phyloP scores from a whole-genome alignment of 768 basidiomycete species.

The Mycena amicta region DNA sequence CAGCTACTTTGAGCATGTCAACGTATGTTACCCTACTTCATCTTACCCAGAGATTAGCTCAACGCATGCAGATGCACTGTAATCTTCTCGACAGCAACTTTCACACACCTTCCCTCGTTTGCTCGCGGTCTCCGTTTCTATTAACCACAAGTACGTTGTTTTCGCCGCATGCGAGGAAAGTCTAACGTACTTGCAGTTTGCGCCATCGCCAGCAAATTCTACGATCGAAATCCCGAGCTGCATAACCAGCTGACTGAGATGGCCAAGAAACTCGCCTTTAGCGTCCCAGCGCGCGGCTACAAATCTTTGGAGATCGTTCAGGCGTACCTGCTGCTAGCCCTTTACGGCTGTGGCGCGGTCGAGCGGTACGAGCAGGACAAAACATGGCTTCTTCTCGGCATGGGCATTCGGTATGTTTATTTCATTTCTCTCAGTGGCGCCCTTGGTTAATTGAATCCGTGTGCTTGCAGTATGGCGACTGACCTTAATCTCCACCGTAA shows the following conservation, averaged over 20 bases:
- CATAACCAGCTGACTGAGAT: conserved; percentile 79
- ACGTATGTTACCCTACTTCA: conserved; percentile 45
- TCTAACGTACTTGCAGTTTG: conserved; percentile 61
- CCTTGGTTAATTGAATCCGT: neutral
- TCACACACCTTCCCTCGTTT: conserved; percentile 92
- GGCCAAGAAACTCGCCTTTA: conserved; percentile 86
- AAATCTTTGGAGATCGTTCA: conserved; percentile 96
- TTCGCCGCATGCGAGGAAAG: conserved; percentile 10
- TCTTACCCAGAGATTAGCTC: conserved; percentile 15
- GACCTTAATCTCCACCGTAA: conserved; percentile 96
- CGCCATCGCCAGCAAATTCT: conserved; percentile 92
- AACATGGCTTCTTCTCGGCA: conserved; percentile 88
- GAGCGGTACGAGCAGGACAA: conserved; percentile 96
- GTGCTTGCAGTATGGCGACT: conserved; percentile 88
- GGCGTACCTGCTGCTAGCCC: conserved; percentile 84
- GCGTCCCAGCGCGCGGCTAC: conserved; percentile 82
- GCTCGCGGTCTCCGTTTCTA: conserved; percentile 92
- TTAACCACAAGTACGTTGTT: conserved; percentile 80
- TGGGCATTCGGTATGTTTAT: conserved; percentile 70
- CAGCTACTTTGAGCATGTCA: conserved; percentile 78
- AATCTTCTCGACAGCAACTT: conserved; percentile 84
- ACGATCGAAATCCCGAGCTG: conserved; percentile 78
- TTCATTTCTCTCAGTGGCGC: conserved; percentile 2
- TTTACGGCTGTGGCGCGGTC: conserved; percentile 94
- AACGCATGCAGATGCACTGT: conserved; percentile 63